phyloP scores from a whole-genome alignment of 306 rosid genomes.

The Adenanthera pavonina region DNA sequence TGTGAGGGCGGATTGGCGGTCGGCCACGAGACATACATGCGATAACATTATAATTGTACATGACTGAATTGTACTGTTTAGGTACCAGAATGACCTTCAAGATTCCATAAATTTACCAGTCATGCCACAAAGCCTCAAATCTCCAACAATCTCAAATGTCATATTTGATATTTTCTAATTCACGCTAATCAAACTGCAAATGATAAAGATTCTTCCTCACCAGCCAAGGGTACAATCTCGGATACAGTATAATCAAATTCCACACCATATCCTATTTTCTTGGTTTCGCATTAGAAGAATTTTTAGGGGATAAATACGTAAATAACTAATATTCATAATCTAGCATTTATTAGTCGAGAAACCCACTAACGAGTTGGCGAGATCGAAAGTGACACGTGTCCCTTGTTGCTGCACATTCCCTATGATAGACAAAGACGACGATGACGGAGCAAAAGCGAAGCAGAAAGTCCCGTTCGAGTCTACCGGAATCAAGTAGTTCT shows the following conservation, averaged over 20 bases:
- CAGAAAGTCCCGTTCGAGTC: slow-evolving; percentile 56
- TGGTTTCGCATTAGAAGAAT: neutral
- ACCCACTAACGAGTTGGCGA: slow-evolving; percentile 50
- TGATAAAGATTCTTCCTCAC: neutral
- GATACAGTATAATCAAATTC: neutral
- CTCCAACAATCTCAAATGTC: neutral
- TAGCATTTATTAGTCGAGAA: slow-evolving; percentile 65
- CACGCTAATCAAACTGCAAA: neutral
- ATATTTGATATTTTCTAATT: neutral
- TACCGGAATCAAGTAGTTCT: slow-evolving; percentile 62
- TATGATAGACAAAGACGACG: slow-evolving; percentile 54
- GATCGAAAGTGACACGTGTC: slow-evolving; percentile 72
- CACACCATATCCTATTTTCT: neutral
- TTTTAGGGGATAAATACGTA: neutral
- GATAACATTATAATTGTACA: neutral
- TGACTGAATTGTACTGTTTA: neutral
- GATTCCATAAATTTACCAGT: neutral
- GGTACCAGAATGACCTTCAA: neutral
- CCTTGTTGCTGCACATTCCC: slow-evolving; percentile 85
- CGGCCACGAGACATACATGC: neutral
- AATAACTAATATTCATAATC: neutral
- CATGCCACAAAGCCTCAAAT: neutral
- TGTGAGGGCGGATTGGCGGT: neutral
- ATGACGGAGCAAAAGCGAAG: slow-evolving; percentile 72
- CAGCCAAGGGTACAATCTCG: neutral